phyloP scores from a whole-genome alignment of 2,329 filamentous ascomycete species.

The Pochonia chlamydosporia region DNA sequence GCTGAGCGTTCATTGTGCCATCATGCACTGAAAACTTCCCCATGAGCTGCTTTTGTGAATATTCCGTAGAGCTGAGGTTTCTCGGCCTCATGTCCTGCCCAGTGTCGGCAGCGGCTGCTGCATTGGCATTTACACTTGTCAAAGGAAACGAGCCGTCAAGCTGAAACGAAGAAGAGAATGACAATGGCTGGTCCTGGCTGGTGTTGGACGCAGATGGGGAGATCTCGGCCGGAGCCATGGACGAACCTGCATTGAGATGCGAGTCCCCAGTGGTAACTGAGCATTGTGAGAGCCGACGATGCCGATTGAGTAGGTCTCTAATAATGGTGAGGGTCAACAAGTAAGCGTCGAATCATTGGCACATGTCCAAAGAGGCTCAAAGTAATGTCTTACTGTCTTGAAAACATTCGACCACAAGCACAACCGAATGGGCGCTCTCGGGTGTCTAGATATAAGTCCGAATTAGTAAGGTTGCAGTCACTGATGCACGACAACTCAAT shows the following conservation, averaged over 20 bases:
- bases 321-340: neutral
- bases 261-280: neutral
- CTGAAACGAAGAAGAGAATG: neutral
- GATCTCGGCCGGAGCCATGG: no score
- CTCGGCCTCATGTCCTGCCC: neutral
- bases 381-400: constrained; percentile 19
- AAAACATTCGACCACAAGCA: constrained; percentile 22
- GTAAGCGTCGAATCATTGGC: neutral
- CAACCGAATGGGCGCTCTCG: constrained; percentile 26
- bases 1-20: neutral
- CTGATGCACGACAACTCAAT: no score
- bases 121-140: no score
- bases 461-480: neutral
- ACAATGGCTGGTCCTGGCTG: neutral
- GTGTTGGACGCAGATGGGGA: neutral
- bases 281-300: constrained; percentile 9
- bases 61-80: neutral
- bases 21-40: constrained; percentile 1
- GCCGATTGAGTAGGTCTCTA: constrained; percentile 11
- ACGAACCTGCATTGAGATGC: no score
- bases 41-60: constrained; percentile 4
- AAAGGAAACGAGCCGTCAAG: no score
- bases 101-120: neutral
- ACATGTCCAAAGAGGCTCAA: neutral
- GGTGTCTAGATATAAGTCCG: constrained; percentile 20